A percentile compares a stretch with the other conserved stretches of the same genome.
Conservation (phyloP, 805 yeast genomes). For the Pichia thaimueangensis region DNA sequence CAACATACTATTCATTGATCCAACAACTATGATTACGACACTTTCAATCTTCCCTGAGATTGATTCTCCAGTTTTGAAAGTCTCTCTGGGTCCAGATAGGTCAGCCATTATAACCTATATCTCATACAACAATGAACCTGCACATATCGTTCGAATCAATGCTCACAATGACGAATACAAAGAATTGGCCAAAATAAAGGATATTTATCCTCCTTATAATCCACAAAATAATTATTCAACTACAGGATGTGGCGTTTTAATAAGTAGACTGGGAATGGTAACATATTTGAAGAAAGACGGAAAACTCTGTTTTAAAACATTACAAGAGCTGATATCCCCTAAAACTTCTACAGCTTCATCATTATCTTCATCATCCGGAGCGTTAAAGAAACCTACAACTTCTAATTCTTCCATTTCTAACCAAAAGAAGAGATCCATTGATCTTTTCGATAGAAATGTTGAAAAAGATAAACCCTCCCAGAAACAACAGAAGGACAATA, state of each 20-base stretch:
- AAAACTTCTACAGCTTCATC: background rate
- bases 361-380: background rate
- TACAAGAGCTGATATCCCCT: background rate
- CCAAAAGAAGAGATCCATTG: background rate
- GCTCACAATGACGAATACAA: background rate
- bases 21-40: constrained; percentile 8
- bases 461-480: background rate
- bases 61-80: constrained; percentile 9
- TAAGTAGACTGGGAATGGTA: background rate
- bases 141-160: constrained; percentile 1
- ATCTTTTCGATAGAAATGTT: background rate
- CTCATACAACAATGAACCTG: constrained; percentile 1
- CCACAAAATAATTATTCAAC: background rate
- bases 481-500: background rate
- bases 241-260: constrained; percentile 4
- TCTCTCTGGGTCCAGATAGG: constrained; percentile 5
- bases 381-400: background rate
- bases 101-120: constrained; percentile 1
- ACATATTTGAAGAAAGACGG: constrained; percentile 3
- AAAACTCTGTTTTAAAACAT: background rate
- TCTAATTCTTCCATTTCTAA: background rate
- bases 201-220: background rate
- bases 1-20: constrained; percentile 9
- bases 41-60: constrained; percentile 6
- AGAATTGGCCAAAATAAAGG: background rate